Evolutionary conservation across 2,329 filamentous ascomycete genomes (phyloP).

Genomic region (Cercospora janseana): DNA sequence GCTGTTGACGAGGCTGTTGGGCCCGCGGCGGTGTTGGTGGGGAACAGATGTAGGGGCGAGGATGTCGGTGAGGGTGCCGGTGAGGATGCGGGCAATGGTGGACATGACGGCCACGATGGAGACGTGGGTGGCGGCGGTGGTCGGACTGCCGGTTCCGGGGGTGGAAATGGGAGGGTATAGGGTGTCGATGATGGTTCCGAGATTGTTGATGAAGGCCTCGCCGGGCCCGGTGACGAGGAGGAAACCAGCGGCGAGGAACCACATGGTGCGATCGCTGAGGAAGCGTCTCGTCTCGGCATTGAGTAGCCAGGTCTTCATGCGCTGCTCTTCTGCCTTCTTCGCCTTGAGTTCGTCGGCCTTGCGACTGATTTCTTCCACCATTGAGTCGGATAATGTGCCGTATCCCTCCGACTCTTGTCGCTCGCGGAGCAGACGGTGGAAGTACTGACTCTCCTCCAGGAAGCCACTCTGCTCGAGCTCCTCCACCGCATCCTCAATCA

Average conservation of each 20-base stretch:
- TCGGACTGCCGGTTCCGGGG: constrained; percentile 57
- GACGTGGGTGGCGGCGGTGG: constrained; percentile 80
- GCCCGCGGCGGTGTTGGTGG: constrained; percentile 56
- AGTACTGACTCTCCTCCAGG: constrained; percentile 71
- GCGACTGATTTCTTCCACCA: constrained; percentile 46
- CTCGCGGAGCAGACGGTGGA: constrained; percentile 51
- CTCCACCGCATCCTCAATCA: constrained; percentile 87
- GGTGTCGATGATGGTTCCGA: constrained; percentile 89
- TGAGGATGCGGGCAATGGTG: constrained; percentile 84
- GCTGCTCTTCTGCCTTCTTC: constrained; percentile 54
- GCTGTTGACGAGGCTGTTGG: constrained; percentile 45
- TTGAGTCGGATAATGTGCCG: constrained; percentile 56
- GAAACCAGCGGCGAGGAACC: constrained; percentile 87
- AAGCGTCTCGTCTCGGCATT: constrained; percentile 89
- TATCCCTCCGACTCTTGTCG: constrained; percentile 54
- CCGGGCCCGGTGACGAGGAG: constrained; percentile 90
- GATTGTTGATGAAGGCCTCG: constrained; percentile 97
- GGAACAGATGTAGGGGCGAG: constrained; percentile 61
- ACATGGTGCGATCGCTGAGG: constrained; percentile 88
- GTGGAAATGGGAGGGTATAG: constrained; percentile 59
- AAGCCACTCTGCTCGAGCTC: constrained; percentile 87
- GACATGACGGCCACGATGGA: constrained; percentile 88
- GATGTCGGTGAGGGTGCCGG: constrained; percentile 83
- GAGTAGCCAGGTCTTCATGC: constrained; percentile 85
- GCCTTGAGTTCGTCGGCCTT: constrained; percentile 48